Evolutionary conservation across 2,329 filamentous ascomycete genomes (phyloP), one percentile per base, ranked within the genome.

Genomic region (Didymella keratinophila): DNA sequence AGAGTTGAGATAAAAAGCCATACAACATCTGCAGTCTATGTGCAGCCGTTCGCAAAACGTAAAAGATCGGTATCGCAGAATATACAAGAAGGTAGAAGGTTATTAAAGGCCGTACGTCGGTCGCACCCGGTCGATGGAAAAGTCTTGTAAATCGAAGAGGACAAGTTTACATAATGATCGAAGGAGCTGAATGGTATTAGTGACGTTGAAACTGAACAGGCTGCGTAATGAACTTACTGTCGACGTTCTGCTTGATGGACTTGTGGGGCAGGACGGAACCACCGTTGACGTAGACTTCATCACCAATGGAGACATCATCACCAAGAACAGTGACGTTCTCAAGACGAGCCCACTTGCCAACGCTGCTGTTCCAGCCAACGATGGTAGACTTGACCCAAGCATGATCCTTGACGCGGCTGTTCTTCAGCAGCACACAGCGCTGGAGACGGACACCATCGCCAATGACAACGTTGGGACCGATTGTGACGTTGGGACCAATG

Each of bases 321-420:
- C 94, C 95, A 20, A 99, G 86, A 52, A 99, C 94, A n/a, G 92
- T 94, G 41, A 98, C 93, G 75, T 99, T 99, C 85, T 99, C 95
- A 65, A 98, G 84, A 68, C 94, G 90, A 58, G 94, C 94, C 94
- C 94, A 99, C 76, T 90, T 91, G 75, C 94, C 94, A 56, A 99
- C 92, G 34, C 88, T 90, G 83, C 92, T 96, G 86, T 97, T 97
- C 94, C 94, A 99, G 74, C 94, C 94, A 52, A 98, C 93, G 78
- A 99, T 98, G 71, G 94, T 95, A 77, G 91, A 96, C 88, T 98
- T 98, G 79, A 99, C 87, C 94, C 94, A 98, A 46, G 95, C 95
- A 78, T 99, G 94, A 77, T 99, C 95, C 86, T 97, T 97, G 80
- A 97, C 89, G 83, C 96, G 97, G 80, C 90, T 92, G 72, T 92